A percentile compares a stretch with the other conserved stretches of the same genome.
Conservation (phyloP, 768 basidiomycete species). For the Tylopilus vinaceipallidus region DNA sequence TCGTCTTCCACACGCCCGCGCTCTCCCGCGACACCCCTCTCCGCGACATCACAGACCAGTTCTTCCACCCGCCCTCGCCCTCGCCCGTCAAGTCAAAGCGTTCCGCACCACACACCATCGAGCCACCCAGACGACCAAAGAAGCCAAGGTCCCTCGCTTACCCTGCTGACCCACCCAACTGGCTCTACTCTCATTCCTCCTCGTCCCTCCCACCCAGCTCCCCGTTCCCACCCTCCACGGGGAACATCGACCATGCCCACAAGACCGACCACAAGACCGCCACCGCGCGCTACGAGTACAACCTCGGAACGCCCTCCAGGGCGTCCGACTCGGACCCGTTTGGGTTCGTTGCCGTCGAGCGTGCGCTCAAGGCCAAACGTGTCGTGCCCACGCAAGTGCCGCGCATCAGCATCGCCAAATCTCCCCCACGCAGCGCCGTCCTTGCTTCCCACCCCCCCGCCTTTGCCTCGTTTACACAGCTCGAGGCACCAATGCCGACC, state of each 20-base stretch:
- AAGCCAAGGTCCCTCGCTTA: conserved; percentile 31
- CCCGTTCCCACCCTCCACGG: conserved; percentile 27
- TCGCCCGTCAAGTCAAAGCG: conserved; percentile 27
- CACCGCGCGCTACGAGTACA: conserved; percentile 18
- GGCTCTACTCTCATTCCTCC: conserved; percentile 23
- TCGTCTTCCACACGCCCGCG: conserved; percentile 24
- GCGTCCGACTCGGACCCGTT: conserved; percentile 49
- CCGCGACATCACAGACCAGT: conserved; percentile 35
- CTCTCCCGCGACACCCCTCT: conserved; percentile 25
- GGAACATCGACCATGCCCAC: conserved; percentile 10
- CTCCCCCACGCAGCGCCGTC: conserved; percentile 21
- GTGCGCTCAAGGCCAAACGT: conserved; percentile 46
- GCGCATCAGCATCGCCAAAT: conserved; percentile 14
- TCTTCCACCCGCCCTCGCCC: conserved; percentile 34
- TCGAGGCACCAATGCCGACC: conserved; percentile 35
- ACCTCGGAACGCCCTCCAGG: conserved; percentile 21
- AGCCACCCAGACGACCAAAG: conserved; percentile 33
- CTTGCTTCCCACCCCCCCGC: conserved; percentile 12
- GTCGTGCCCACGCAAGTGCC: conserved; percentile 11
- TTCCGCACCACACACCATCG: conserved; percentile 9
- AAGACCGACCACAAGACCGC: background rate
- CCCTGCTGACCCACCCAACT: conserved; percentile 33
- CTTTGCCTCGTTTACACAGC: conserved; percentile 33
- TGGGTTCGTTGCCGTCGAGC: conserved; percentile 55
- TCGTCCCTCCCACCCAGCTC: conserved; percentile 37